These are phyloP conservation scores for Aaosphaeria pasadenensis DNA, from an alignment of 2,329 filamentous ascomycete species.

Conservation along the genomic window DNA sequence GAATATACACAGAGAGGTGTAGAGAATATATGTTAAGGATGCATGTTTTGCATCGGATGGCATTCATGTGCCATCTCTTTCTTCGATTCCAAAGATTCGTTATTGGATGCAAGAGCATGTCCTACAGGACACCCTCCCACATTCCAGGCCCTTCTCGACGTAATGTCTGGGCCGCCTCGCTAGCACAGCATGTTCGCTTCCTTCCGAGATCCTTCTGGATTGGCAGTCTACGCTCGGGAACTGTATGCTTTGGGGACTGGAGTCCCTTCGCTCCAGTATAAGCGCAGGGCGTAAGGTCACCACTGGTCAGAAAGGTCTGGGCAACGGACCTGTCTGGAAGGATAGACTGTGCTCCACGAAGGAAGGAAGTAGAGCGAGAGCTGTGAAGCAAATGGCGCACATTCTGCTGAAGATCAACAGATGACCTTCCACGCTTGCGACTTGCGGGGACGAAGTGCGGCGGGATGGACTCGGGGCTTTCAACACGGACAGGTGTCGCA, in stretches of 20 bases:
- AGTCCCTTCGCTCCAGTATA: slow-evolving; percentile 31
- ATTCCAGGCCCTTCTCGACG: slow-evolving; percentile 59
- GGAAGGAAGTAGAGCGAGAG: slow-evolving; percentile 38
- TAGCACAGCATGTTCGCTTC: slow-evolving; percentile 66
- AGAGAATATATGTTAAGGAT: slow-evolving; percentile 2
- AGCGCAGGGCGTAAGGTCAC: slow-evolving; percentile 15
- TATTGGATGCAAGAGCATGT: slow-evolving; percentile 1
- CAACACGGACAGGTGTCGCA: slow-evolving; percentile 21
- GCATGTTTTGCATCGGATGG: background rate
- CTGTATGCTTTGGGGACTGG: slow-evolving; percentile 38
- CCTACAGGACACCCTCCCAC: slow-evolving; percentile 61
- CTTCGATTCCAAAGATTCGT: slow-evolving; percentile 2
- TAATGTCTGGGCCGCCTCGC: slow-evolving; percentile 54
- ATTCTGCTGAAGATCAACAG: slow-evolving; percentile 63
- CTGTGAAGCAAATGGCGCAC: slow-evolving; percentile 60
- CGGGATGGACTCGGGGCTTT: slow-evolving; percentile 21
- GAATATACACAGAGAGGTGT: slow-evolving; percentile 15
- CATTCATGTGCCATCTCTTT: slow-evolving; percentile 9
- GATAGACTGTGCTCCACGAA: slow-evolving; percentile 29
- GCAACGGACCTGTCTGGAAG: slow-evolving; percentile 35
- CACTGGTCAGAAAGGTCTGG: slow-evolving; percentile 27
- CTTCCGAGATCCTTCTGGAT: slow-evolving; percentile 49
- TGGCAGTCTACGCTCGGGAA: slow-evolving; percentile 41
- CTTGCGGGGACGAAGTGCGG: slow-evolving; percentile 16
- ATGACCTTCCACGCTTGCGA: slow-evolving; percentile 61